These are phyloP conservation scores for Pouteria campechiana DNA, from an alignment of 179 eudicot genomes.

Conservation along the genomic window DNA sequence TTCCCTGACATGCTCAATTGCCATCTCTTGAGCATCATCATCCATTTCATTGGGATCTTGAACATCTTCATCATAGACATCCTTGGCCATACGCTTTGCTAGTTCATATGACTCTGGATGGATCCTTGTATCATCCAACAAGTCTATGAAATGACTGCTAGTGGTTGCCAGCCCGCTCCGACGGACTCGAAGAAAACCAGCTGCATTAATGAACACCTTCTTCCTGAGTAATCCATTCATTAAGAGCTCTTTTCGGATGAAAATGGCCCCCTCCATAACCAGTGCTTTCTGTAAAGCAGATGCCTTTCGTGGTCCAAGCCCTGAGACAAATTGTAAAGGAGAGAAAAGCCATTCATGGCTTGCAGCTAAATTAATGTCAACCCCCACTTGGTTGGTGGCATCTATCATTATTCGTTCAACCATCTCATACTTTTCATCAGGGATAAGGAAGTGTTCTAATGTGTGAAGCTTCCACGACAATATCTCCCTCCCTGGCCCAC, in stretches of 20 bases:
- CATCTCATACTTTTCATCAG: conserved; percentile 91
- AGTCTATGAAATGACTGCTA: conserved; percentile 71
- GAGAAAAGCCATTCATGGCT: conserved; percentile 97
- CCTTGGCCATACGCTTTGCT: conserved; percentile 94
- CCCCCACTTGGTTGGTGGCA: conserved; percentile 93
- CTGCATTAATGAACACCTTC: conserved; percentile 83
- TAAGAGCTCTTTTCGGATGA: conserved; percentile 69
- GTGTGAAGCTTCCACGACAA: conserved; percentile 89
- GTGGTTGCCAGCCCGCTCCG: conserved; percentile 80
- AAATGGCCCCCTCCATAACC: conserved; percentile 67
- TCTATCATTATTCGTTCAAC: conserved; percentile 95
- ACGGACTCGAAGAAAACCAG: conserved; percentile 86
- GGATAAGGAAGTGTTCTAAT: conserved; percentile 69
- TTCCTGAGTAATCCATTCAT: conserved; percentile 72
- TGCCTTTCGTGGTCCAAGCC: conserved; percentile 97
- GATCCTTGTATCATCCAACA: conserved; percentile 94
- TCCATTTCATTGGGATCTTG: conserved; percentile 67
- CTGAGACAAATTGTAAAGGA: conserved; percentile 89
- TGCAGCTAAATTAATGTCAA: conserved; percentile 83
- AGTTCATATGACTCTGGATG: conserved; percentile 90
- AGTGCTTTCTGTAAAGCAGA: conserved; percentile 79
- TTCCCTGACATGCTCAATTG: conserved; percentile 89
- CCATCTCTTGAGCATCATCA: conserved; percentile 81
- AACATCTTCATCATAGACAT: conserved; percentile 46
- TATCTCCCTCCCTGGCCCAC: conserved; percentile 85